Evolutionary conservation across 345 rosid species (phyloP).

Genomic region (Barbarea vulgaris): DNA sequence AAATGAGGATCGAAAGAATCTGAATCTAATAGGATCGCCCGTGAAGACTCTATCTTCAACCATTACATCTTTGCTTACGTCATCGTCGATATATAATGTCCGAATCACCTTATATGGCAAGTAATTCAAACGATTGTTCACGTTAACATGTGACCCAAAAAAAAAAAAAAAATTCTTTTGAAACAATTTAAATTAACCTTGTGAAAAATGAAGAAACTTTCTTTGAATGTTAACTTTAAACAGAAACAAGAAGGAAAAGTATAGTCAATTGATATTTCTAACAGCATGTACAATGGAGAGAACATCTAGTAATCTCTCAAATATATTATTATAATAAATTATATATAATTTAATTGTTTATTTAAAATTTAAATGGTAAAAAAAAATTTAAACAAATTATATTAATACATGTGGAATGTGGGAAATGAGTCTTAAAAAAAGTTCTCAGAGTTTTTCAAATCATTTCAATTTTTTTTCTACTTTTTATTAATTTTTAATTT

Average conservation of each 20-base stretch:
- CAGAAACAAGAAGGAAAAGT: background rate
- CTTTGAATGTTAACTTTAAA: background rate
- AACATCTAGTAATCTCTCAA: too few relatives aligned
- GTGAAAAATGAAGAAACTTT: background rate
- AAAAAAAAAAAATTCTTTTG: background rate
- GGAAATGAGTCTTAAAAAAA: too few relatives aligned
- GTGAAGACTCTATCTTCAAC: slow-evolving; percentile 21
- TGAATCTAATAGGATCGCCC: slow-evolving; percentile 21
- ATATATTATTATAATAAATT: too few relatives aligned
- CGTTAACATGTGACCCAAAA: background rate
- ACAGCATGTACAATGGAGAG: too few relatives aligned
- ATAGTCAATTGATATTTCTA: background rate
- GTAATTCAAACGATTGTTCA: background rate
- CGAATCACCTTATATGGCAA: slow-evolving; percentile 7
- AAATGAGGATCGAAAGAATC: slow-evolving; percentile 24
- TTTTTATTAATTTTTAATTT: too few relatives aligned
- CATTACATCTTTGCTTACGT: slow-evolving; percentile 29
- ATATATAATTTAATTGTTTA: too few relatives aligned
- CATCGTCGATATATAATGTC: background rate
- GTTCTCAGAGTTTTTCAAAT: too few relatives aligned
- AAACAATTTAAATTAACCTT: background rate
- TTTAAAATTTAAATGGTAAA: too few relatives aligned
- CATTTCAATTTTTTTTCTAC: too few relatives aligned
- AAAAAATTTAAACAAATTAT: too few relatives aligned
- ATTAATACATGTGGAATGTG: too few relatives aligned